Percentiles rank a stretch among this genome's conserved stretches.
These are phyloP conservation scores for Candida dajiaensis DNA, from an alignment of 805 yeast species.

Conservation along the genomic window DNA sequence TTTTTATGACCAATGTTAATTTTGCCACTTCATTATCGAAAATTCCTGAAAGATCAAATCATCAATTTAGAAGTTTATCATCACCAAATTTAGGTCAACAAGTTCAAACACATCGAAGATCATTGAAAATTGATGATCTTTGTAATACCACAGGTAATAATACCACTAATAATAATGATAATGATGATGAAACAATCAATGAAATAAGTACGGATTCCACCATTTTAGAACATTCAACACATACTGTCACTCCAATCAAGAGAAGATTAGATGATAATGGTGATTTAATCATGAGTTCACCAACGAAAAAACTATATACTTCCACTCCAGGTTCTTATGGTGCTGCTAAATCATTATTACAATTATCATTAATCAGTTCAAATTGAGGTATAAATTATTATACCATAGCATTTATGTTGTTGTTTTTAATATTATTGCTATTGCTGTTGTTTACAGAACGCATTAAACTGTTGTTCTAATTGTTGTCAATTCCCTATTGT, in stretches of 20 bases:
- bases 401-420: not conserved
- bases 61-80: constrained; percentile 1
- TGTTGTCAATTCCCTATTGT: not conserved
- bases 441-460: not conserved
- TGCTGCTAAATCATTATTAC: constrained; percentile 40
- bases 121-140: constrained; percentile 15
- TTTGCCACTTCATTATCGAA: constrained; percentile 2
- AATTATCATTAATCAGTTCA: constrained; percentile 31
- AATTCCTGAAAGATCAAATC: not conserved
- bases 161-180: constrained; percentile 6
- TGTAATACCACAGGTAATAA: constrained; percentile 5
- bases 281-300: constrained; percentile 28
- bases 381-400: constrained; percentile 1
- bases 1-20: constrained; percentile 1
- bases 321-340: constrained; percentile 44
- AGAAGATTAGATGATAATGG: constrained; percentile 17
- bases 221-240: constrained; percentile 4
- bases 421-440: not conserved
- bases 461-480: not conserved
- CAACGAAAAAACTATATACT: constrained; percentile 28
- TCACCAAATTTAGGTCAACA: not conserved
- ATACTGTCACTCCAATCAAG: constrained; percentile 8
- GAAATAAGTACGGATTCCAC: not conserved
- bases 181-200: constrained; percentile 4
- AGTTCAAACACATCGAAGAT: constrained; percentile 2